Evolutionary conservation across 805 yeast species (phyloP).

Genomic region (Candida xiaguanensis): DNA sequence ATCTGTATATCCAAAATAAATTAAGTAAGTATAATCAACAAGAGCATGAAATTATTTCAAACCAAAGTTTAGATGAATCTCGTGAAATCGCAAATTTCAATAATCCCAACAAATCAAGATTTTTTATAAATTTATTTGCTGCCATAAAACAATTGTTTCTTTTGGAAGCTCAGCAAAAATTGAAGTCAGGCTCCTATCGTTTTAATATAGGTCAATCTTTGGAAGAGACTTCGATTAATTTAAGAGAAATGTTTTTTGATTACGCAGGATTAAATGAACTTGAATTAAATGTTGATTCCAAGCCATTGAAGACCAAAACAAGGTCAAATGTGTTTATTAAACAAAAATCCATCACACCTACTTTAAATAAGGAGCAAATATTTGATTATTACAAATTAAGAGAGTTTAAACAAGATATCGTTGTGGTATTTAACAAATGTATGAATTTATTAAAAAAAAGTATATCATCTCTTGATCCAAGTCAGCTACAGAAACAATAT

Average conservation of each 20-base stretch:
- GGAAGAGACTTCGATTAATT: slow-evolving; percentile 25
- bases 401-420: slow-evolving; percentile 27
- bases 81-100: neutral
- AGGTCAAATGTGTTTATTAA: neutral
- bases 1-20: slow-evolving; percentile 27
- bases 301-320: neutral
- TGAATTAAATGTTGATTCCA: neutral
- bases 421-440: slow-evolving; percentile 21
- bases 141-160: slow-evolving; percentile 22
- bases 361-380: slow-evolving; percentile 8
- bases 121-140: slow-evolving; percentile 17
- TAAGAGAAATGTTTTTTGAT: slow-evolving; percentile 17
- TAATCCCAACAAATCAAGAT: slow-evolving; percentile 11
- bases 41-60: slow-evolving; percentile 13
- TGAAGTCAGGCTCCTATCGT: slow-evolving; percentile 19
- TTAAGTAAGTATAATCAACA: slow-evolving; percentile 13
- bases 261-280: neutral
- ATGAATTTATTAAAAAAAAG: slow-evolving; percentile 22
- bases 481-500: neutral
- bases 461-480: slow-evolving; percentile 2
- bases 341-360: neutral
- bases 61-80: neutral
- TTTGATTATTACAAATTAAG: slow-evolving; percentile 23
- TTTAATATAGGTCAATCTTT: slow-evolving; percentile 22
- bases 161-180: slow-evolving; percentile 21